Percentiles rank a stretch among this genome's conserved stretches.
Conservation (phyloP, 73 alveolate species). For the Urostyla sp. region DNA sequence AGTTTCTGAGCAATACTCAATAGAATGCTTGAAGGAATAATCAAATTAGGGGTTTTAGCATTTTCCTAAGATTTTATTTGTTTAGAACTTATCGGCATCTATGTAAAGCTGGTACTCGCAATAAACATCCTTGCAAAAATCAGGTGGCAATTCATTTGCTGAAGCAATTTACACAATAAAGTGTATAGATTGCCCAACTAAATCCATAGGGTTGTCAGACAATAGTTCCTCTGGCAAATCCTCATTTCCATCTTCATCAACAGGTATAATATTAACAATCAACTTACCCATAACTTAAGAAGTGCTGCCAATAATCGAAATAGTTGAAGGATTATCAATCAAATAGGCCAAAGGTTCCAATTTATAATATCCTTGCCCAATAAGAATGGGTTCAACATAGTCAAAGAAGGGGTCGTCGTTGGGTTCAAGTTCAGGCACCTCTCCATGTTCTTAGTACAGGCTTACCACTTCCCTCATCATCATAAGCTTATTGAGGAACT, state of each 20-base stretch:
- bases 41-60: slow-evolving; percentile 41
- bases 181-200: slow-evolving; percentile 61
- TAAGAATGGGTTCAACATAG: slow-evolving; percentile 77
- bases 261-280: slow-evolving; percentile 55
- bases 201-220: slow-evolving; percentile 66
- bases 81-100: slow-evolving; percentile 12
- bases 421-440: slow-evolving; percentile 34
- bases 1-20: slow-evolving; percentile 52
- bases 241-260: slow-evolving; percentile 67
- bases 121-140: slow-evolving; percentile 61
- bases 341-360: slow-evolving; percentile 73
- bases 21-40: slow-evolving; percentile 26
- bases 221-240: slow-evolving; percentile 64
- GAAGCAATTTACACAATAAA: slow-evolving; percentile 53
- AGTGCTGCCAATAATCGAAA: slow-evolving; percentile 19
- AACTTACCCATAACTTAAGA: slow-evolving; percentile 49
- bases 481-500: slow-evolving; percentile 85
- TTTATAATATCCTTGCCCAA: slow-evolving; percentile 76
- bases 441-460: slow-evolving; percentile 80
- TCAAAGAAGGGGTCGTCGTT: slow-evolving; percentile 93
- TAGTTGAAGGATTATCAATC: slow-evolving; percentile 67
- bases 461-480: slow-evolving; percentile 90
- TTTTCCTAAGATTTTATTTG: slow-evolving; percentile 18
- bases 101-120: slow-evolving; percentile 48
- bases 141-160: slow-evolving; percentile 59